These are phyloP conservation scores for Salvia sclarea DNA, from an alignment of 305 asterid species.

Conservation along the genomic window DNA sequence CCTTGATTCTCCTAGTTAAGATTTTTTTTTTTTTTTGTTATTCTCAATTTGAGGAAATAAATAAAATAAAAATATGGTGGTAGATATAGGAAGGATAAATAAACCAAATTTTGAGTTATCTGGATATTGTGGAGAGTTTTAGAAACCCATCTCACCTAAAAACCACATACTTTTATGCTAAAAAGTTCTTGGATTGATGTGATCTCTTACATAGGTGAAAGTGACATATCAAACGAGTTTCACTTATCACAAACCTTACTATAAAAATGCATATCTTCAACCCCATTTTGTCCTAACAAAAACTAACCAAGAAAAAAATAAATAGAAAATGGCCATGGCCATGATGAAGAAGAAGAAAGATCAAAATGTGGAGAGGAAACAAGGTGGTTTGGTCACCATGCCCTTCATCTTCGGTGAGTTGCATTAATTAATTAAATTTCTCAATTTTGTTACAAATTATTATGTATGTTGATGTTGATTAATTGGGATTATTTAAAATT, in stretches of 20 bases:
- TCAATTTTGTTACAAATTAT: neutral
- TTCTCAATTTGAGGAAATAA: neutral
- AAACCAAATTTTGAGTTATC: neutral
- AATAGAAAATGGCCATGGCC: no score
- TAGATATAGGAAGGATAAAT: neutral
- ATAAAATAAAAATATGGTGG: neutral
- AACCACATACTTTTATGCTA: slow-evolving; percentile 30
- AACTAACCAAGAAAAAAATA: slow-evolving; percentile 23
- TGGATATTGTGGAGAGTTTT: slow-evolving; percentile 4
- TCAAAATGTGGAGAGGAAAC: slow-evolving; percentile 38
- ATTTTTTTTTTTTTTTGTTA: neutral
- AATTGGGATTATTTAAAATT: no score
- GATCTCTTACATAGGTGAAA: neutral
- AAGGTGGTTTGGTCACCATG: slow-evolving; percentile 86
- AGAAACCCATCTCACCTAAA: slow-evolving; percentile 10
- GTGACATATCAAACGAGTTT: slow-evolving; percentile 23
- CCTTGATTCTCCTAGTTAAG: slow-evolving; percentile 4
- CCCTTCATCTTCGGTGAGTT: slow-evolving; percentile 90
- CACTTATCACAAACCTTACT: neutral
- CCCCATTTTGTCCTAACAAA: slow-evolving; percentile 22
- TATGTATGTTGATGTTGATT: no score
- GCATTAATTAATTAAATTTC: neutral
- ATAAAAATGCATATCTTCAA: slow-evolving; percentile 29
- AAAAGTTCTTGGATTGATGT: neutral
- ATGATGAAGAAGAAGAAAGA: slow-evolving; percentile 37